Percentiles rank a stretch among this genome's conserved stretches.
Conservation (phyloP, 352 stramenopile genomes). For the Nothophytophthora sp. region DNA sequence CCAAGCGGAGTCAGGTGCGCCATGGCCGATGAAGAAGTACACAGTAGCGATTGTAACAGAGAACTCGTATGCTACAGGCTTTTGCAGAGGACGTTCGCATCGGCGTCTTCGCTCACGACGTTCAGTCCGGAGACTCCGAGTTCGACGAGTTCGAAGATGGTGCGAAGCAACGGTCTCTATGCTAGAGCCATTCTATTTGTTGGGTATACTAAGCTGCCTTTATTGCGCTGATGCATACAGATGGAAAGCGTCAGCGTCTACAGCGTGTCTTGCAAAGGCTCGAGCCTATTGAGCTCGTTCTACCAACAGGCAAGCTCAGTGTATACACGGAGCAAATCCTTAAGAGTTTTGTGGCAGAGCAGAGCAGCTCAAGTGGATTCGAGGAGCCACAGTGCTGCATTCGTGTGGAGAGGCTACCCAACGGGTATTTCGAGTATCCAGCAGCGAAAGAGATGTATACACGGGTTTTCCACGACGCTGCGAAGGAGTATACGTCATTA, state of each 20-base stretch:
- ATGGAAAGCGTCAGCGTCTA: slow-evolving; percentile 26
- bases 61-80: slow-evolving; percentile 8
- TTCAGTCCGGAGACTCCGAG: slow-evolving; percentile 42
- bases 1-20: slow-evolving; percentile 20
- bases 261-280: slow-evolving; percentile 23
- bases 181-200: background rate
- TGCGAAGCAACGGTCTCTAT: too few relatives aligned
- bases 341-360: slow-evolving; percentile 21
- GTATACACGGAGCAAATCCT: slow-evolving; percentile 41
- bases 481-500: slow-evolving; percentile 5
- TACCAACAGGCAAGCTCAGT: slow-evolving; percentile 37
- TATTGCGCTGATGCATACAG: slow-evolving; percentile 13
- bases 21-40: background rate
- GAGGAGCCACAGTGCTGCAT: slow-evolving; percentile 11
- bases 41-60: background rate
- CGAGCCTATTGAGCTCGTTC: slow-evolving; percentile 47
- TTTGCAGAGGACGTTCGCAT: slow-evolving; percentile 29
- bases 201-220: background rate
- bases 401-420: slow-evolving; percentile 27
- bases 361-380: background rate
- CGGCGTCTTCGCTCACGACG: slow-evolving; percentile 38
- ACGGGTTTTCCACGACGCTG: slow-evolving; percentile 6
- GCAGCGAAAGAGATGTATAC: slow-evolving; percentile 10
- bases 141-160: slow-evolving; percentile 55
- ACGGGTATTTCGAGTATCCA: slow-evolving; percentile 23